Conservation (phyloP, 306 rosid species). For the Prunus armeniaca region DNA sequence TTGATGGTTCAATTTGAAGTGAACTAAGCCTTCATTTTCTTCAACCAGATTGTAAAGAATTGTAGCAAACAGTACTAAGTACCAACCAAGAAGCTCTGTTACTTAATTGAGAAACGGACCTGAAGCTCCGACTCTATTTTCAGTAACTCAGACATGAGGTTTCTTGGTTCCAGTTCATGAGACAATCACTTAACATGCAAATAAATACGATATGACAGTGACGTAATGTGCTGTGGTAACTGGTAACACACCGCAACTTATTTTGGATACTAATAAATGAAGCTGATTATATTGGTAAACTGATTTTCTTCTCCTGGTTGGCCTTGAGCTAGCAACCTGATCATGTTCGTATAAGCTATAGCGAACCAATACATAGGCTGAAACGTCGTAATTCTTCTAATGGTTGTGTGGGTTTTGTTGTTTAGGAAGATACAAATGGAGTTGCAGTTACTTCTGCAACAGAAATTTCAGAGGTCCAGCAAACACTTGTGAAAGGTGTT, state of each 20-base stretch:
- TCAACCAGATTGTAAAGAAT: too few species aligned
- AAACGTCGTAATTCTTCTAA: not conserved
- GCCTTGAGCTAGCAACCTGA: too few species aligned
- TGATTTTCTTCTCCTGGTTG: too few species aligned
- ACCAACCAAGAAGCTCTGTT: not conserved
- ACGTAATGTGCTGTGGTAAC: not conserved
- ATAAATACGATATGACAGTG: not conserved
- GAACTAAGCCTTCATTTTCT: not conserved
- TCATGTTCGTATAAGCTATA: too few species aligned
- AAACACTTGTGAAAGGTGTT: slow-evolving; percentile 36
- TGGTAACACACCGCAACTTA: too few species aligned
- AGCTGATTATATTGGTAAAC: too few species aligned
- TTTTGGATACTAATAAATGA: too few species aligned
- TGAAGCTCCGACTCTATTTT: not conserved
- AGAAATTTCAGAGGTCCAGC: slow-evolving; percentile 55
- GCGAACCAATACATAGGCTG: not conserved
- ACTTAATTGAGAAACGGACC: not conserved
- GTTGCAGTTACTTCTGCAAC: slow-evolving; percentile 50
- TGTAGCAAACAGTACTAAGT: not conserved
- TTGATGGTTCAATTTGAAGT: not conserved
- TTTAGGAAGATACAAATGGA: slow-evolving; percentile 69
- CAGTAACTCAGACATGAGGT: not conserved
- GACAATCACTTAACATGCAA: not conserved
- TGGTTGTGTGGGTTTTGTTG: not conserved
- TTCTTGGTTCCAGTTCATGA: not conserved